Evolutionary conservation across 345 rosid genomes (phyloP), one percentile per base, ranked within the genome.

Genomic region (Gossypium australe): DNA sequence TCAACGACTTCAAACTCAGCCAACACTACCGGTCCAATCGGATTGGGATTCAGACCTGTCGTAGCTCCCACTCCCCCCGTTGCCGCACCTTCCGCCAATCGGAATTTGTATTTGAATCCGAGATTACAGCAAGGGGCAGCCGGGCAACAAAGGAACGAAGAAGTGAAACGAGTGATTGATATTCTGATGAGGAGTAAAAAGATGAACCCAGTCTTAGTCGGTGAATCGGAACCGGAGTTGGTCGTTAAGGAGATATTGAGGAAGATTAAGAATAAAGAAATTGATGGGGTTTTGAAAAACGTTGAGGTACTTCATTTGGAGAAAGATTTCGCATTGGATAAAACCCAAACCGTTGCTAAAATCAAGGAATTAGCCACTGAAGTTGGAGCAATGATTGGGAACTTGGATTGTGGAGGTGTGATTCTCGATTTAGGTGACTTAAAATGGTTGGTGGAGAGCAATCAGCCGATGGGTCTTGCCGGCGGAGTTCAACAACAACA

Each of bases 191-290:
- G 90, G 78, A 78, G 72, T 53, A 87, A 82, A 86, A 95, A 85
- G 82, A 85, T 85, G 80, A 95, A 95, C 76, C 98, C 98, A 29
- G 92, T 93, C 76, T 78, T 95, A 80, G 99, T 95, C 11, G 99
- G 97, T 9, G 97, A 91, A 7, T 77, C 87, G 11, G 97, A 93
- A 78, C 97, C 94, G 11, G 90, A 85, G 70, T 72, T 80, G 70
- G 88, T 95, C 18, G 91, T 87, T 44, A 88, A 80, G 82, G 97
- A 90, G 84, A 73, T 90, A 22, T 76, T 95, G 22, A 81, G 78
- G 67, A 91, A 83, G 82, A 83, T 91, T 60, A 92, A 88, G 76
- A 84, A 24, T 43, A 87, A 88, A n/a, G 97, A 93, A 74, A 70
- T 88, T 2, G 93, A 86, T 69, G 94, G 89, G 44, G 62, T 79